Percentiles rank a stretch among this genome's conserved stretches.
These are phyloP conservation scores for Gastrolobium villosum DNA, from an alignment of 306 rosid genomes.

Conservation along the genomic window DNA sequence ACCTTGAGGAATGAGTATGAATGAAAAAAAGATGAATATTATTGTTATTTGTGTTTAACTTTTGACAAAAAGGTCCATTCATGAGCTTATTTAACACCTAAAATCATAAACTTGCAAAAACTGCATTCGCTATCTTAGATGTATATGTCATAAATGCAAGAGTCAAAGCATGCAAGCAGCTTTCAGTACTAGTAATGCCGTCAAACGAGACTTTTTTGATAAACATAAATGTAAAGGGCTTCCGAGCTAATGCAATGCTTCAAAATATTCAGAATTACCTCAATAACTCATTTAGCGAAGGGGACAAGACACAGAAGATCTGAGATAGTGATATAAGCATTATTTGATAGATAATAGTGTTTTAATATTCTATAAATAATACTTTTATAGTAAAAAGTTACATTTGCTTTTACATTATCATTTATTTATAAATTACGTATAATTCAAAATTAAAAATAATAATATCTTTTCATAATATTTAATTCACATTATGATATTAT, in stretches of 20 bases:
- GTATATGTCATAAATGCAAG: slow-evolving; percentile 12
- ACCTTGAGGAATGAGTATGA: no score
- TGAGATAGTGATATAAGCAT: background rate
- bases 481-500: no score
- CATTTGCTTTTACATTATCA: background rate
- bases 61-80: background rate
- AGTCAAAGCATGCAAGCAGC: background rate
- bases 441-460: no score
- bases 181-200: background rate
- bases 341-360: background rate
- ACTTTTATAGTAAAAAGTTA: background rate
- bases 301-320: background rate
- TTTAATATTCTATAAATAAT: background rate
- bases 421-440: no score
- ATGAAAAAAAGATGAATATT: no score
- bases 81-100: background rate
- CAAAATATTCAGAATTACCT: background rate
- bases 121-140: background rate
- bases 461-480: no score
- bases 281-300: background rate
- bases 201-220: slow-evolving; percentile 25
- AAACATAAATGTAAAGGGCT: background rate
- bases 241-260: background rate
- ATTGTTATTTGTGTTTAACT: no score
- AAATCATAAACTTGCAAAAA: background rate